Evolutionary conservation across 2,329 filamentous ascomycete genomes (phyloP).

Genomic region (Lecanicillium sp.): DNA sequence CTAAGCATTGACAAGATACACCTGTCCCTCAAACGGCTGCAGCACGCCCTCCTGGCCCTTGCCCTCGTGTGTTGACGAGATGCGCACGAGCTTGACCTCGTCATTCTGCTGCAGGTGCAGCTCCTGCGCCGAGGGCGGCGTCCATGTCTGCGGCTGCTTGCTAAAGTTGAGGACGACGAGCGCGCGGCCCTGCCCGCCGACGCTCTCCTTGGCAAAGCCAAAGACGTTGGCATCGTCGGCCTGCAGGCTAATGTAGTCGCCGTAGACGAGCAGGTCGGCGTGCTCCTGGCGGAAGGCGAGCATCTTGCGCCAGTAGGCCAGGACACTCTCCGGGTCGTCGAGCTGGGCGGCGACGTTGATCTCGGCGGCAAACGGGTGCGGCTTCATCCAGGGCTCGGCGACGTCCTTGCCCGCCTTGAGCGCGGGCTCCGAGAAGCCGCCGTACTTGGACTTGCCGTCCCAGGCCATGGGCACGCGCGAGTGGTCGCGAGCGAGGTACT

Average conservation of each 20-base stretch:
- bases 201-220: slow-evolving; percentile 22
- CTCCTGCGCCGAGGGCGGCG: slow-evolving; percentile 14
- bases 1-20: slow-evolving; percentile 16
- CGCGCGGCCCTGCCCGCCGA: slow-evolving; percentile 14
- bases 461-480: slow-evolving; percentile 61
- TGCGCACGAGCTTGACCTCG: slow-evolving; percentile 14
- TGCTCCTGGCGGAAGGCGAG: slow-evolving; percentile 22
- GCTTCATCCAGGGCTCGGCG: slow-evolving; percentile 26
- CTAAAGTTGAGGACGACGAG: slow-evolving; percentile 26
- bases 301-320: slow-evolving; percentile 25
- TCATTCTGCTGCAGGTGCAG: slow-evolving; percentile 10
- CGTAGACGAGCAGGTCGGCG: slow-evolving; percentile 24
- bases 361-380: slow-evolving; percentile 20
- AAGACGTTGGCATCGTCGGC: slow-evolving; percentile 17
- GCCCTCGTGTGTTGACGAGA: slow-evolving; percentile 19
- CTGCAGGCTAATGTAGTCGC: slow-evolving; percentile 21
- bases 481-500: slow-evolving; percentile 47
- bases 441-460: slow-evolving; percentile 30
- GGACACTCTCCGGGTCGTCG: slow-evolving; percentile 26
- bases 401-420: slow-evolving; percentile 20
- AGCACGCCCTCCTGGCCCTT: slow-evolving; percentile 13
- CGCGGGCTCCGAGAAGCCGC: slow-evolving; percentile 28
- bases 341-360: slow-evolving; percentile 52
- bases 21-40: slow-evolving; percentile 22
- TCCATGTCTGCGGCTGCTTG: slow-evolving; percentile 18